Base-by-base conservation (phyloP, 2,329 filamentous ascomycete genomes). In the Spiromastix sp. region DNA sequence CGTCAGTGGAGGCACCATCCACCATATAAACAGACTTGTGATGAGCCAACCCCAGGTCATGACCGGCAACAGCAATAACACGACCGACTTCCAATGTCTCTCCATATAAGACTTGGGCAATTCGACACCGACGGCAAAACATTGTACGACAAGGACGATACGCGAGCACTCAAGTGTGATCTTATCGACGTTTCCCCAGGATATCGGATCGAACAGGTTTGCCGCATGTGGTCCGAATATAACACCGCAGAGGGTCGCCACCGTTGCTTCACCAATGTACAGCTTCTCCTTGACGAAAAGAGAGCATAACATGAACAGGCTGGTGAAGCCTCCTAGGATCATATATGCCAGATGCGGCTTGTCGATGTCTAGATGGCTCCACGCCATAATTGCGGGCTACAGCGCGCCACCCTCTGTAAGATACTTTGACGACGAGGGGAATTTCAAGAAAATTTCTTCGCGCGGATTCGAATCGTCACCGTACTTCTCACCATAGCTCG, bases 181-280 rank as follows among this genome's bases (percentile, higher is more conserved):
- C 45, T 77, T 69, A 48, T 81, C 78, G 29, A 73, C 67, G 41
- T 81, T 78, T 21, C 77, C 77, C 77, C 77, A 81, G 32, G 63
- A 57, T 35, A 57, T 37, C 17, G 70, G 77, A 45, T 77, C 67
- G 48, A 81, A 77, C 12, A 81, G 58, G 45, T 77, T 66, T 26
- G 78, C 74, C 3, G 72, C 76, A 59, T 80, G 74, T 3, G 77
- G 78, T 2, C 78, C 78, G 43, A 82, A 80, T 36, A 81, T 78
- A 54, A 82, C 77, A 43, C 78, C 77, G 50, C 76, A 81, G 9
- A 81, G 57, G 1, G 78, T 80, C n/a, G 77, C 78, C 29, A 98
- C 85, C 2, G 91, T 96, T 33, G 91, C 91, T 71, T 98, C 91
- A 56, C 91, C 91, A 59, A 98, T 98, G 67, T 98, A 98, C 54